These are phyloP conservation scores for Ophiostoma piceae DNA, from an alignment of 2,329 filamentous ascomycete genomes.

Conservation along the genomic window DNA sequence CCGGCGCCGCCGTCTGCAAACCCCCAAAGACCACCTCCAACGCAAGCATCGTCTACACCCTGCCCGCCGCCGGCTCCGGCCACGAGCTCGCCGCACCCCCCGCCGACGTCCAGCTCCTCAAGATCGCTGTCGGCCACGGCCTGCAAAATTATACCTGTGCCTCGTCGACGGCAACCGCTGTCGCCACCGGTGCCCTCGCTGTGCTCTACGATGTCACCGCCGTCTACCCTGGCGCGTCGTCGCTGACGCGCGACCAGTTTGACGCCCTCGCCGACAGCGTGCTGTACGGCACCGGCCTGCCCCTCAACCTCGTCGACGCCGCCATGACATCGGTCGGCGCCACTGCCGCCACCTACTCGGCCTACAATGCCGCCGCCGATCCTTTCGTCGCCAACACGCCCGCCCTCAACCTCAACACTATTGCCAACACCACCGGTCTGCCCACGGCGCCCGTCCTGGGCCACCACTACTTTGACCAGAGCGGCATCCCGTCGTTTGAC, in stretches of 20 bases:
- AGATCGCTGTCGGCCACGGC: constrained; percentile 58
- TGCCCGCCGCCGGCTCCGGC: background rate
- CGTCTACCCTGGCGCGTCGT: constrained; percentile 45
- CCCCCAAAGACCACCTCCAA: background rate
- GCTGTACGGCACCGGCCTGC: constrained; percentile 40
- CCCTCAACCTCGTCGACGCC: constrained; percentile 42
- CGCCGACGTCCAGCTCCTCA: constrained; percentile 41
- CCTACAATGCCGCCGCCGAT: constrained; percentile 41
- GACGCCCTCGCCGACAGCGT: constrained; percentile 38
- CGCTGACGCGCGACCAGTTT: constrained; percentile 40
- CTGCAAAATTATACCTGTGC: constrained; percentile 65
- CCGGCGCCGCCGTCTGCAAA: background rate
- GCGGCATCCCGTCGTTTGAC: constrained; percentile 55
- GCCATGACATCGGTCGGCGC: constrained; percentile 30
- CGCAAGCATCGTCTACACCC: constrained; percentile 9
- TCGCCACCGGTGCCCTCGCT: constrained; percentile 50
- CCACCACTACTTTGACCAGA: constrained; percentile 60
- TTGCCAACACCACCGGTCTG: background rate
- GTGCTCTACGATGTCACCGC: constrained; percentile 53
- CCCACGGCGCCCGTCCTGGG: constrained; percentile 46
- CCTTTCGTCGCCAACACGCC: constrained; percentile 42
- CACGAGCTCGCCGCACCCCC: constrained; percentile 43
- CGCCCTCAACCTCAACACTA: constrained; percentile 15
- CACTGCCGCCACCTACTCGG: constrained; percentile 30
- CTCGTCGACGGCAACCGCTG: constrained; percentile 32